Percentiles rank a stretch among this genome's conserved stretches.
Conservation (phyloP, 163 green algal genomes). For the Chlamydomonas reinhardtii region DNA sequence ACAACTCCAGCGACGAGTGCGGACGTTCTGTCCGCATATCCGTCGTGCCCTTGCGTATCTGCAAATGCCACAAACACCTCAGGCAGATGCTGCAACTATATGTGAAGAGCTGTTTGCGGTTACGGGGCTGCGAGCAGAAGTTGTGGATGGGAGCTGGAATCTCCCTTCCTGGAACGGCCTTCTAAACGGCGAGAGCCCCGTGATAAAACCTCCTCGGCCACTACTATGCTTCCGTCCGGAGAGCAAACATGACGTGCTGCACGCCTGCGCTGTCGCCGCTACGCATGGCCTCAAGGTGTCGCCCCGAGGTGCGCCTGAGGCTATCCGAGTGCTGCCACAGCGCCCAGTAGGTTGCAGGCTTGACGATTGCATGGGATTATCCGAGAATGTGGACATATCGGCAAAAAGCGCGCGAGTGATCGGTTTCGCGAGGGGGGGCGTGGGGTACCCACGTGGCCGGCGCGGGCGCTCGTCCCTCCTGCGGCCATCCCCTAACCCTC, state of each 20-base stretch:
- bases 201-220: not conserved
- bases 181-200: not conserved
- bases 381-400: no score
- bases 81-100: no score
- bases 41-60: no score
- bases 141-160: not conserved
- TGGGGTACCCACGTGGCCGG: not conserved
- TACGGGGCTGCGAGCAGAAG: not conserved
- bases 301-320: constrained; percentile 7
- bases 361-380: no score
- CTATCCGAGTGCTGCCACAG: not conserved
- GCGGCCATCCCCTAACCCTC: not conserved
- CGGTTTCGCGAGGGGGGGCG: no score
- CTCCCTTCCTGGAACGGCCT: constrained; percentile 26
- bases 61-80: no score
- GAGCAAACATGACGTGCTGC: not conserved
- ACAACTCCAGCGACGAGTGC: no score
- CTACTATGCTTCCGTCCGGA: not conserved
- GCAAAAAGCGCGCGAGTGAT: no score
- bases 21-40: no score
- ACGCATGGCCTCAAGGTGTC: constrained; percentile 18
- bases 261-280: not conserved
- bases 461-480: no score
- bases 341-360: no score
- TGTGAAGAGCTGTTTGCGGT: no score